Conservation (phyloP, 2,329 filamentous ascomycete genomes). For the Plenodomus tracheiphilus region DNA sequence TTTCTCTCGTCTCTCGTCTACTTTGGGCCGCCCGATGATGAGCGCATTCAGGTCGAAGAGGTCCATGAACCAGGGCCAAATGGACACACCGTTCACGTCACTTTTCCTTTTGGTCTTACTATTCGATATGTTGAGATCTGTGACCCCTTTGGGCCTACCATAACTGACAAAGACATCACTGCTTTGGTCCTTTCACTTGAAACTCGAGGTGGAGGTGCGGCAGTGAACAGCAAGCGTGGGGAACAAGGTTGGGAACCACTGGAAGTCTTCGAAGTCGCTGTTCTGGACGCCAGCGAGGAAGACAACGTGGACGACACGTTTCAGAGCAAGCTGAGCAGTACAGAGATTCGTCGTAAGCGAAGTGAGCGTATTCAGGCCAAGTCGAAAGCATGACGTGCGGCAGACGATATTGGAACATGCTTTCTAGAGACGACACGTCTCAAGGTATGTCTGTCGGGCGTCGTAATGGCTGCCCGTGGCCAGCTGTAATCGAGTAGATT, state of each 20-base stretch:
- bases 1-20: slow-evolving; percentile 70
- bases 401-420: not conserved
- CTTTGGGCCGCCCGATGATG: slow-evolving; percentile 56
- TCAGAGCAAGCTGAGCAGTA: slow-evolving; percentile 87
- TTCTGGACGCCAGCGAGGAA: slow-evolving; percentile 70
- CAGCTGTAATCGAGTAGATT: slow-evolving; percentile 7
- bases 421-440: slow-evolving; percentile 7
- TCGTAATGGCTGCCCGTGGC: slow-evolving; percentile 15
- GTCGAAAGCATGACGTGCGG: slow-evolving; percentile 24
- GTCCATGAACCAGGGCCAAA: slow-evolving; percentile 52
- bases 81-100: slow-evolving; percentile 58
- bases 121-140: slow-evolving; percentile 84
- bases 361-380: slow-evolving; percentile 31
- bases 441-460: slow-evolving; percentile 6
- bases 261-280: slow-evolving; percentile 85
- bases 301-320: slow-evolving; percentile 62
- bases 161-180: slow-evolving; percentile 76
- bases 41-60: slow-evolving; percentile 49
- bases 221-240: slow-evolving; percentile 80
- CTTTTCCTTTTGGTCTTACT: slow-evolving; percentile 64
- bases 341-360: slow-evolving; percentile 66
- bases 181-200: slow-evolving; percentile 86
- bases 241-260: slow-evolving; percentile 77
- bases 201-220: slow-evolving; percentile 78
- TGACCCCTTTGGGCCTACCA: slow-evolving; percentile 88